Base-by-base conservation (phyloP, 2,329 filamentous ascomycete species). In the Scleromitrula shiraiana region DNA sequence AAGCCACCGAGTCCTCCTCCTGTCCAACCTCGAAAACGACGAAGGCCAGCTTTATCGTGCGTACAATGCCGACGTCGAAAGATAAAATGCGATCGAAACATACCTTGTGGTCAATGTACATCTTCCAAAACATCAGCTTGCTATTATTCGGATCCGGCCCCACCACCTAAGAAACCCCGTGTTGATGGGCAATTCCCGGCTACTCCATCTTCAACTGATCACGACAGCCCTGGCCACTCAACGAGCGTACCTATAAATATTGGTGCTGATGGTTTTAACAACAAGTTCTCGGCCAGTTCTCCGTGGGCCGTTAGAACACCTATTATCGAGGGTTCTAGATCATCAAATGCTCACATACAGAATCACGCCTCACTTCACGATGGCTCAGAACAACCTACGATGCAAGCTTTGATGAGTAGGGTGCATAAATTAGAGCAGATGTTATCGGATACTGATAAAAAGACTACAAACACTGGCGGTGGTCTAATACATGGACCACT, bases 41-140 rank as follows among this genome's bases (percentile, higher is more conserved):
- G 61, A 10, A 48, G 60, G 17, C 59, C 59, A 26, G 67, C 68
- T 4, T 52, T 70, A 22, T 71, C 70, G 0, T 72, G 70, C 50
- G 52, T 68, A 30, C 63, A 68, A 50, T 73, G 70, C 56, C 63
- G 70, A 15, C 41, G 41, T n/a, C 41, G 47, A n/a, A 50, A 50
- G 29, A 40, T 50, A n/a, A 50, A 46, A 40, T 50, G 47, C n/a
- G 47, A 50, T 40, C 35, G 41, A 40, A 50, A 35, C 14, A 40
- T 23, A 24, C 47, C 47, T 10, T 50, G 47, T 27, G 41, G 35
- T 17, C 47, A 50, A 41, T 50, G 47, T 20, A 24, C 35, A n/a
- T 30, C 30, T 10, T 45, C 47, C 7, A 50, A 46, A 19, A 35
- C 35, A 23, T 14, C 41, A 23, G 33, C 29, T 19, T 50, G 47